Conservation (phyloP, 331 rosid genomes). For the Rosa hybrid region DNA sequence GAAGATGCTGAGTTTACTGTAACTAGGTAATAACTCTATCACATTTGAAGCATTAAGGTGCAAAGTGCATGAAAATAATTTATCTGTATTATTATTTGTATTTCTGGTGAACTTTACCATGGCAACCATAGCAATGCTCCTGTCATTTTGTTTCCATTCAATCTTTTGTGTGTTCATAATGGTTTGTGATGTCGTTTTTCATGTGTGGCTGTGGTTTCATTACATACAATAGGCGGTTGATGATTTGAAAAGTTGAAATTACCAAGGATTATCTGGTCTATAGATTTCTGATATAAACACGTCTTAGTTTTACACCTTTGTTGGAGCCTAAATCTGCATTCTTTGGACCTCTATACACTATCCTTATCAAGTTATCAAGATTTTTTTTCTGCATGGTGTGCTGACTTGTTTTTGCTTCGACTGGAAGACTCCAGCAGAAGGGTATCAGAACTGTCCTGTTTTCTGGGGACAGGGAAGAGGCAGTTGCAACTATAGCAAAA, state of each 20-base stretch:
- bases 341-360: background rate
- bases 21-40: conserved; percentile 42
- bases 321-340: conserved; percentile 7
- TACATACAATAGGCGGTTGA: background rate
- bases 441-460: conserved; percentile 80
- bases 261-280: background rate
- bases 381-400: conserved; percentile 29
- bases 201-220: background rate
- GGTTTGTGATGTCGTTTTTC: background rate
- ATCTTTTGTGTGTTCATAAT: too few species aligned
- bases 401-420: conserved; percentile 41
- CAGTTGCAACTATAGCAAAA: conserved; percentile 90
- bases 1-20: conserved; percentile 78
- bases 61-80: background rate
- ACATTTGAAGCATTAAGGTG: background rate
- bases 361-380: conserved; percentile 1
- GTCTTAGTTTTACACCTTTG: background rate
- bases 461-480: conserved; percentile 99
- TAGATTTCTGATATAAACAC: background rate
- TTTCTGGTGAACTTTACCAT: background rate
- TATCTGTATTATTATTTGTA: background rate
- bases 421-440: conserved; percentile 82
- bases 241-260: background rate
- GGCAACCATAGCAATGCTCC: background rate
- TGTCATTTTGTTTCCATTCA: background rate